phyloP scores from a whole-genome alignment of 202 grass and related monocot species.

The Carex sylvatica region DNA sequence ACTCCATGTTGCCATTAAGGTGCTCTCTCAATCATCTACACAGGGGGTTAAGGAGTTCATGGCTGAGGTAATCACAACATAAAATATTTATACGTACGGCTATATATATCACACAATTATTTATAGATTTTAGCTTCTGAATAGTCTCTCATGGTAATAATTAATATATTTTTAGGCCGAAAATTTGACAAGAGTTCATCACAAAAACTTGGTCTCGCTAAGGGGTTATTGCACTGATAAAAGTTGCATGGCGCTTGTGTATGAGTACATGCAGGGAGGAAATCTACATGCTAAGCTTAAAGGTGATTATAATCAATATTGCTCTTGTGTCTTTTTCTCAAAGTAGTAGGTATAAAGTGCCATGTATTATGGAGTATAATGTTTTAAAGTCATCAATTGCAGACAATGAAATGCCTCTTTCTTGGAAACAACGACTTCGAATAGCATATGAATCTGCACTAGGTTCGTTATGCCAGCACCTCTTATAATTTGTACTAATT shows the following conservation, averaged over 20 bases:
- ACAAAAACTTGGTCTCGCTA: conserved; percentile 24
- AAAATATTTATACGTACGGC: too few relatives aligned
- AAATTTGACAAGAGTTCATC: conserved; percentile 30
- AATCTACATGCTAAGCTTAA: conserved; percentile 35
- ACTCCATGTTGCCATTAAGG: conserved; percentile 42
- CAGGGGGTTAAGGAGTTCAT: conserved; percentile 29
- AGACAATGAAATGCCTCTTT: conserved; percentile 5
- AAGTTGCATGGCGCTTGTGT: conserved; percentile 37
- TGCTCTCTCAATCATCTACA: conserved; percentile 21
- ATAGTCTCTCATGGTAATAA: not conserved
- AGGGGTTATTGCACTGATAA: conserved; percentile 42
- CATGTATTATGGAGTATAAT: not conserved
- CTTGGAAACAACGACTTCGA: conserved; percentile 29
- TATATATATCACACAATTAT: too few relatives aligned
- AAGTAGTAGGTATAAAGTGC: not conserved
- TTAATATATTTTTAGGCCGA: not conserved
- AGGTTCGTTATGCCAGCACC: not conserved
- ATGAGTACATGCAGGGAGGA: conserved; percentile 47
- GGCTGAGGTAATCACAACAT: conserved; percentile 26
- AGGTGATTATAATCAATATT: not conserved
- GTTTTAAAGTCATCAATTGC: not conserved
- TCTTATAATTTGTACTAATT: too few relatives aligned
- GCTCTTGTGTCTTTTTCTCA: not conserved
- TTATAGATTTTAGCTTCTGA: conserved; percentile 8
- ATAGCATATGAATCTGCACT: conserved; percentile 38